Percentiles rank a stretch among this genome's conserved stretches.
These are phyloP conservation scores for Amaranthus palmeri DNA, from an alignment of 148 eudicot species.

Conservation along the genomic window DNA sequence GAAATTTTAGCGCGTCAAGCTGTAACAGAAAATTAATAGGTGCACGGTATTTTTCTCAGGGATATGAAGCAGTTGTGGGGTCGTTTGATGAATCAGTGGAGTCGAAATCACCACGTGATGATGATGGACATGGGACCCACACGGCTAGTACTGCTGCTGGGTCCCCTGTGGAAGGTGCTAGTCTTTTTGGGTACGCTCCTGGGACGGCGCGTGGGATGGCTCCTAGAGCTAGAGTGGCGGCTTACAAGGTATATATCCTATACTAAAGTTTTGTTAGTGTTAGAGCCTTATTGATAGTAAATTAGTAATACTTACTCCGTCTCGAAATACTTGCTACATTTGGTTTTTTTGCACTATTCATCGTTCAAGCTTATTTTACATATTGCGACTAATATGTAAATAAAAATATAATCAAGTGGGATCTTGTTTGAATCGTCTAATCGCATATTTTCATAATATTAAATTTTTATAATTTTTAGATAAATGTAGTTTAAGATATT, in stretches of 20 bases:
- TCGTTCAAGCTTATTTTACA: too few species aligned
- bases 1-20: conserved; percentile 31
- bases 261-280: too few species aligned
- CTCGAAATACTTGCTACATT: too few species aligned
- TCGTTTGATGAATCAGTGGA: conserved; percentile 39
- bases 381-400: too few species aligned
- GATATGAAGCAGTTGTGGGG: conserved; percentile 52
- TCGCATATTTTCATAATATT: too few species aligned
- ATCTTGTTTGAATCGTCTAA: too few species aligned
- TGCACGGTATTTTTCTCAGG: conserved; percentile 40
- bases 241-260: conserved; percentile 33
- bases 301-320: too few species aligned
- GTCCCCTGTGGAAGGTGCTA: conserved; percentile 39
- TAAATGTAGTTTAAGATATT: too few species aligned
- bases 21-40: conserved; percentile 52
- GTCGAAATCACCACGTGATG: conserved; percentile 52
- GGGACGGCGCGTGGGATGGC: conserved; percentile 78
- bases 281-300: too few species aligned
- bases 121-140: conserved; percentile 74
- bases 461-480: too few species aligned
- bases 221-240: conserved; percentile 46
- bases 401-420: too few species aligned
- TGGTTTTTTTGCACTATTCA: too few species aligned
- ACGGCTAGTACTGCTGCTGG: conserved; percentile 60
- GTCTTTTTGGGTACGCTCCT: conserved; percentile 44